These are phyloP conservation scores for Delphinella strobiligena DNA, from an alignment of 2,329 filamentous ascomycete species.

Conservation along the genomic window DNA sequence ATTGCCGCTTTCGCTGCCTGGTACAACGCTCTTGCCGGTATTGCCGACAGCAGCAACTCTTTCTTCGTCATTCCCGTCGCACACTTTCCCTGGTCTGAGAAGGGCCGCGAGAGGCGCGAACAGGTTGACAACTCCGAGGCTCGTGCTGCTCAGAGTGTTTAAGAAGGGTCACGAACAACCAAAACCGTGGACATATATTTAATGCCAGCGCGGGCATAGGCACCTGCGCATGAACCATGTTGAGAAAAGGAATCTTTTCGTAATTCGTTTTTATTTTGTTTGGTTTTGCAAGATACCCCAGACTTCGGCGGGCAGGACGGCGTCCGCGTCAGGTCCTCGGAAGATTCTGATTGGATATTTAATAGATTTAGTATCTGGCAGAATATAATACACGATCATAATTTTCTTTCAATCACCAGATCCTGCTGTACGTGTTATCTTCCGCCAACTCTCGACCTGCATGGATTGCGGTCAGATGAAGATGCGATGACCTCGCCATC, in stretches of 20 bases:
- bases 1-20: constrained; percentile 42
- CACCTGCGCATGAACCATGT: not conserved
- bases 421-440: too few relatives aligned
- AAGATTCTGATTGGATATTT: not conserved
- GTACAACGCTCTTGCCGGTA: constrained; percentile 44
- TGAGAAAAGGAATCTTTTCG: not conserved
- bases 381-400: not conserved
- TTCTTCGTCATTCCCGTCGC: constrained; percentile 89
- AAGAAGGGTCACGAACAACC: constrained; percentile 2
- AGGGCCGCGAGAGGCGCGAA: constrained; percentile 48
- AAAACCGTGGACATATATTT: not conserved
- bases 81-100: constrained; percentile 90
- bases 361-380: not conserved
- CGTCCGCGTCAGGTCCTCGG: not conserved
- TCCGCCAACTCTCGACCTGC: too few relatives aligned
- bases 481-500: too few relatives aligned
- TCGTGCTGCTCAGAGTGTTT: constrained; percentile 18
- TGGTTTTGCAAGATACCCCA: constrained; percentile 7
- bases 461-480: too few relatives aligned
- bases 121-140: constrained; percentile 31
- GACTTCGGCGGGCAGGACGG: not conserved
- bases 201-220: not conserved
- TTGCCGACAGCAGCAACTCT: constrained; percentile 46
- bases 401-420: not conserved
- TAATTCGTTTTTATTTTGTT: constrained; percentile 4